These are phyloP conservation scores for Zygosaccharomyces gambellarensis DNA, from an alignment of 805 yeast species.

Conservation along the genomic window DNA sequence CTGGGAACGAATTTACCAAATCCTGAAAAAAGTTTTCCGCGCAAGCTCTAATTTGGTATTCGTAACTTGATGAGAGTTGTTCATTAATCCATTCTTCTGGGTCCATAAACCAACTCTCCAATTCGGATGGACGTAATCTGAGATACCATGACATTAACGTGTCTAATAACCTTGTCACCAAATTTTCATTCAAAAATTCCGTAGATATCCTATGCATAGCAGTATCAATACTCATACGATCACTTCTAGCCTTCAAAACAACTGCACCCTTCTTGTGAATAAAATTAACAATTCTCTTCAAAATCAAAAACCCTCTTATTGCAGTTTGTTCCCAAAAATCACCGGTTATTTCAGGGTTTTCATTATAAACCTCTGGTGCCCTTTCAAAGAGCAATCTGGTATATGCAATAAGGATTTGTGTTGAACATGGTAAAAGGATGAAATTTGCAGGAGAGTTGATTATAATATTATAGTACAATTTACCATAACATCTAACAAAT, in stretches of 20 bases:
- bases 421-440: slow-evolving; percentile 59
- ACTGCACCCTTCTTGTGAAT: slow-evolving; percentile 64
- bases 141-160: slow-evolving; percentile 70
- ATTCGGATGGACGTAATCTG: slow-evolving; percentile 64
- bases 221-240: slow-evolving; percentile 54
- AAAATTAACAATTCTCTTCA: slow-evolving; percentile 61
- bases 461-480: slow-evolving; percentile 59
- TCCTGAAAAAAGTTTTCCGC: slow-evolving; percentile 82
- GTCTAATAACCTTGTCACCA: slow-evolving; percentile 57
- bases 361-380: slow-evolving; percentile 60
- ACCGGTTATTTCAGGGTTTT: slow-evolving; percentile 45
- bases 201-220: slow-evolving; percentile 51
- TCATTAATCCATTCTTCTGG: slow-evolving; percentile 94
- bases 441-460: slow-evolving; percentile 64
- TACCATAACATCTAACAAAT: slow-evolving; percentile 69
- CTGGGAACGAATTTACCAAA: slow-evolving; percentile 59
- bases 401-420: slow-evolving; percentile 56
- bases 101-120: slow-evolving; percentile 76
- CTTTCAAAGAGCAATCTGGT: slow-evolving; percentile 57
- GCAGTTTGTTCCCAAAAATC: slow-evolving; percentile 72
- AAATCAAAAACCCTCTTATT: slow-evolving; percentile 57
- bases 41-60: slow-evolving; percentile 78
- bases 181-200: slow-evolving; percentile 54
- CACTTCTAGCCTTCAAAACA: slow-evolving; percentile 57
- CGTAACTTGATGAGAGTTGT: slow-evolving; percentile 72